These are phyloP conservation scores for Tulasnella sp. DNA, from an alignment of 768 basidiomycete species.

Conservation along the genomic window DNA sequence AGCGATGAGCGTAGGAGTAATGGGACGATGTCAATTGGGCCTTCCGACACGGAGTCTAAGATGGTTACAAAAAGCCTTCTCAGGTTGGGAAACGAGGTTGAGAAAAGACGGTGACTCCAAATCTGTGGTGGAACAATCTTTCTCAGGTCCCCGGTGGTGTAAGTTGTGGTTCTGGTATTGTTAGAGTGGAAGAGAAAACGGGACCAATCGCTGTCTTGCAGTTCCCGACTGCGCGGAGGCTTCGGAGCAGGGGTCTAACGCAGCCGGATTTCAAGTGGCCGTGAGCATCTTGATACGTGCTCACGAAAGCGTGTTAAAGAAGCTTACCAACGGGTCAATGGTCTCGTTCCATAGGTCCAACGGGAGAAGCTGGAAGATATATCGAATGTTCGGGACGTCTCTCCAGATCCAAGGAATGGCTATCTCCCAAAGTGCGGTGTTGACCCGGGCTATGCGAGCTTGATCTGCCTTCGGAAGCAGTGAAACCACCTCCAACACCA, in stretches of 20 bases:
- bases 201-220: background rate
- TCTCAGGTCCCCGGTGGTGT: background rate
- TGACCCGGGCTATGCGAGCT: background rate
- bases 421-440: background rate
- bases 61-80: background rate
- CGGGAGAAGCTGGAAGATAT: background rate
- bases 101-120: background rate
- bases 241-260: background rate
- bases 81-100: background rate
- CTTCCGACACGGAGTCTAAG: background rate
- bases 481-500: background rate
- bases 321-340: background rate
- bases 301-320: background rate
- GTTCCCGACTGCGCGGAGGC: background rate
- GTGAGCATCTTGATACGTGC: background rate
- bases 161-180: background rate
- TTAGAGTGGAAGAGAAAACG: background rate
- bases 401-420: background rate
- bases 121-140: background rate
- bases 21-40: background rate
- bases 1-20: background rate
- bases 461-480: background rate
- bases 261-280: background rate
- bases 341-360: background rate
- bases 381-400: background rate